Percentiles rank a stretch among this genome's conserved stretches.
Conservation (phyloP, 2,329 filamentous ascomycete species). For the Xylaria sp. region DNA sequence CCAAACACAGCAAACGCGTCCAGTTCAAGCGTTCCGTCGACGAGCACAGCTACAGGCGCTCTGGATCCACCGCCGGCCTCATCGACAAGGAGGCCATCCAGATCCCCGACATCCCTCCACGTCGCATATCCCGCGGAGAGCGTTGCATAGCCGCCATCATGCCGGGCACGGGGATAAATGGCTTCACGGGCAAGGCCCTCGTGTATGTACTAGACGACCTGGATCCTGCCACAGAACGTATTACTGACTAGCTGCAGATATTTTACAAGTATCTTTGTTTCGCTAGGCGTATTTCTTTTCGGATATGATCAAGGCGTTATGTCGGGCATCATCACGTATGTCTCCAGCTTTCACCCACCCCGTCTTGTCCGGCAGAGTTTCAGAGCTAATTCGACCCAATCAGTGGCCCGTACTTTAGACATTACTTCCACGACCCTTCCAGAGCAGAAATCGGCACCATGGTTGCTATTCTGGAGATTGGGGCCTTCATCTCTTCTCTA, state of each 20-base stretch:
- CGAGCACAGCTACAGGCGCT: conserved; percentile 51
- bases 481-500: conserved; percentile 90
- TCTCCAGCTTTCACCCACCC: neutral
- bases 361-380: conserved; percentile 2
- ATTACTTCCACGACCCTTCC: conserved; percentile 91
- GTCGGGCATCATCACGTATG: conserved; percentile 77
- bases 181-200: conserved; percentile 94
- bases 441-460: conserved; percentile 92
- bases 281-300: conserved; percentile 87
- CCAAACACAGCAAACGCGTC: conserved; percentile 68
- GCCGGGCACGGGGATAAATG: conserved; percentile 83
- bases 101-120: conserved; percentile 75
- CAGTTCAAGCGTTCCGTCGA: conserved; percentile 70
- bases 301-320: conserved; percentile 92
- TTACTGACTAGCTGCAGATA: conserved; percentile 68
- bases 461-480: conserved; percentile 95
- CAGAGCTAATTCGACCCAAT: conserved; percentile 34
- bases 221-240: neutral
- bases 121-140: conserved; percentile 73
- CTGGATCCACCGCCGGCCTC: conserved; percentile 55
- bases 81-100: conserved; percentile 81
- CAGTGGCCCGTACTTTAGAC: conserved; percentile 87
- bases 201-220: conserved; percentile 67
- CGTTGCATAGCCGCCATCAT: conserved; percentile 84
- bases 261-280: conserved; percentile 93